Base-by-base conservation (phyloP, 192 early-diverging fungal genomes). In the Coemansia sp. region DNA sequence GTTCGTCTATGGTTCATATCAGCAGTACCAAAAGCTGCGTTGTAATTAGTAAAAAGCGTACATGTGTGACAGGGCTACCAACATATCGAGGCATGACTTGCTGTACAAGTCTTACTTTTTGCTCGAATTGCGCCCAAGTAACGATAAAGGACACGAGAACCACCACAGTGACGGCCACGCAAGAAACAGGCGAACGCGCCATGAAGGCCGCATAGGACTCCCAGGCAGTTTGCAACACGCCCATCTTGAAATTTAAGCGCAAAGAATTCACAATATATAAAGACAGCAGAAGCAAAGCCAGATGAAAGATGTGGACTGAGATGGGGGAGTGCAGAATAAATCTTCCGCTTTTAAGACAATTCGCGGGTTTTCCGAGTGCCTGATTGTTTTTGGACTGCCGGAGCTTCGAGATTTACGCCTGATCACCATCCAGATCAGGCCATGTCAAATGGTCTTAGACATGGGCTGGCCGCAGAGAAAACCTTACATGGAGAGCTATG, bases 71-170 rank as follows among this genome's bases (percentile, higher is more conserved):
- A 55, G 55, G 23, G 35, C 33, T 20, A n/a, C 51, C 51, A 53
- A 53, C 10, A n/a, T 3, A 5, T n/a, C n/a, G 14, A 6, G 40
- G 3, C n/a, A 42, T 2, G 3, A 5, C 4, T 42, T 16, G 28
- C 23, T 16, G 9, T 11, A 14, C 4, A 10, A 16, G 14, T n/a
- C 43, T n/a, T n/a, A 46, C 43, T 60, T 56, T 65, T 63, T 84
- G 77, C 73, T 84, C 82, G 51, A 84, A 48, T 64, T 71, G 74
- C 21, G 77, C 83, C 83, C 83, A 84, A 14, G 74, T 39, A 13
- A 84, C 50, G 18, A 69, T 51, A 28, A 70, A 70, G 48, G 65
- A 37, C 34, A 80, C 63, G 20, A 76, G 40, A 6, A 65, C 20
- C n/a, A 77, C 26, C 13, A 62, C 66, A 2, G 77, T 77, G 14